phyloP scores from a whole-genome alignment of 495 filamentous ascomycete genomes.

The Collariella sp. region DNA sequence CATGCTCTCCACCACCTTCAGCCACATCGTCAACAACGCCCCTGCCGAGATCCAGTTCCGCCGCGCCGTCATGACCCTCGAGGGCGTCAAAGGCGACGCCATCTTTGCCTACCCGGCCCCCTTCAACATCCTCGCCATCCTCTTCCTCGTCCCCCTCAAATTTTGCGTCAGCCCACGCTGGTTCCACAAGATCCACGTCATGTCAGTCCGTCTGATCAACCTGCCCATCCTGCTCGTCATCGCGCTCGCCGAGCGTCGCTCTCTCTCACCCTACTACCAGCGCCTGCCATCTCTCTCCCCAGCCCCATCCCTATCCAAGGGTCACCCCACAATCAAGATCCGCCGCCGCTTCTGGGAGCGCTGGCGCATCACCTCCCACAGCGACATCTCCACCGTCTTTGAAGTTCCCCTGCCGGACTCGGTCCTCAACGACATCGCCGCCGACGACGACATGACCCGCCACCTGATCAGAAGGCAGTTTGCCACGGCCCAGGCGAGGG shows the following conservation, averaged over 20 bases:
- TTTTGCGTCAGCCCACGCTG: constrained; percentile 55
- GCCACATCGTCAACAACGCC: constrained; percentile 54
- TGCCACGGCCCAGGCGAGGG: background rate
- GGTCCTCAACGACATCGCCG: constrained; percentile 46
- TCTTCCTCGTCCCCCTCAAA: constrained; percentile 57
- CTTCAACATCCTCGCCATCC: constrained; percentile 61
- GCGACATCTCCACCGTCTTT: constrained; percentile 60
- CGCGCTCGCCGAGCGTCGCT: constrained; percentile 48
- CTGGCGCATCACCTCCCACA: constrained; percentile 49
- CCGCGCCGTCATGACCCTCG: constrained; percentile 62
- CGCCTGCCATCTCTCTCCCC: constrained; percentile 7
- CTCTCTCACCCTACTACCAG: constrained; percentile 26
- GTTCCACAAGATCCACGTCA: constrained; percentile 72
- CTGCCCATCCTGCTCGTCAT: constrained; percentile 56
- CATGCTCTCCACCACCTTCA: constrained; percentile 65
- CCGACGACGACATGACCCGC: constrained; percentile 44
- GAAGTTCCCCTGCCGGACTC: constrained; percentile 55
- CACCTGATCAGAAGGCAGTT: constrained; percentile 43
- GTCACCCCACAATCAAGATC: constrained; percentile 13
- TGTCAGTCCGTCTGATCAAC: constrained; percentile 54
- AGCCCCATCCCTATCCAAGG: background rate
- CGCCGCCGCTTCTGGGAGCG: constrained; percentile 34
- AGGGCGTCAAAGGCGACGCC: constrained; percentile 66
- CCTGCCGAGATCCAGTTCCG: constrained; percentile 64
- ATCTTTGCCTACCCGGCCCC: constrained; percentile 67